Conservation (phyloP, 1,284 basidiomycete genomes). For the Wolfiporia cocos region DNA sequence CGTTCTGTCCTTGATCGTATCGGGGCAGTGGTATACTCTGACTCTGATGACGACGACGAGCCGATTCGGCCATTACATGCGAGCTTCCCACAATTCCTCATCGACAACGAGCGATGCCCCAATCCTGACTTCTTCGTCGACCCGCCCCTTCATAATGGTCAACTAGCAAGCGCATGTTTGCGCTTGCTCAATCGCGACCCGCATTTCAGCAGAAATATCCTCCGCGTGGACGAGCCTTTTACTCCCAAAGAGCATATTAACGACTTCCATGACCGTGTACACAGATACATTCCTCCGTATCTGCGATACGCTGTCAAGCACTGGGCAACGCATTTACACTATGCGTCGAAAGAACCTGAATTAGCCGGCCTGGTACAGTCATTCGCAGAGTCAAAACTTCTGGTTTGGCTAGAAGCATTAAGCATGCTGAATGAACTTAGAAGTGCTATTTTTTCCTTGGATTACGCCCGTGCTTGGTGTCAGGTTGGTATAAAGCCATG, state of each 20-base stretch:
- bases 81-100: constrained; percentile 7
- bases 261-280: not conserved
- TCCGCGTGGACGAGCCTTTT: not conserved
- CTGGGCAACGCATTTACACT: constrained; percentile 4
- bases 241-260: not conserved
- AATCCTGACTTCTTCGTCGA: constrained; percentile 1
- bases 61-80: constrained; percentile 5
- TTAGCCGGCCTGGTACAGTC: not conserved
- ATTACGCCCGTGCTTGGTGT: not conserved
- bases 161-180: not conserved
- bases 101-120: constrained; percentile 1
- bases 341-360: not conserved
- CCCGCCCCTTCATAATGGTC: not conserved
- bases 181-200: not conserved
- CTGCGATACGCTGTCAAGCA: constrained; percentile 3
- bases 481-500: not conserved
- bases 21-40: not conserved
- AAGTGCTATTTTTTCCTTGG: not conserved
- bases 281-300: not conserved
- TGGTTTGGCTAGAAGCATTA: not conserved
- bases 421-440: not conserved
- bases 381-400: not conserved
- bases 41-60: not conserved
- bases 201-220: not conserved
- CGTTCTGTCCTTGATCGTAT: not conserved